Percentiles rank a stretch among this genome's conserved stretches.
Conservation (phyloP, 2,329 filamentous ascomycete genomes). For the Curvularia sp. region DNA sequence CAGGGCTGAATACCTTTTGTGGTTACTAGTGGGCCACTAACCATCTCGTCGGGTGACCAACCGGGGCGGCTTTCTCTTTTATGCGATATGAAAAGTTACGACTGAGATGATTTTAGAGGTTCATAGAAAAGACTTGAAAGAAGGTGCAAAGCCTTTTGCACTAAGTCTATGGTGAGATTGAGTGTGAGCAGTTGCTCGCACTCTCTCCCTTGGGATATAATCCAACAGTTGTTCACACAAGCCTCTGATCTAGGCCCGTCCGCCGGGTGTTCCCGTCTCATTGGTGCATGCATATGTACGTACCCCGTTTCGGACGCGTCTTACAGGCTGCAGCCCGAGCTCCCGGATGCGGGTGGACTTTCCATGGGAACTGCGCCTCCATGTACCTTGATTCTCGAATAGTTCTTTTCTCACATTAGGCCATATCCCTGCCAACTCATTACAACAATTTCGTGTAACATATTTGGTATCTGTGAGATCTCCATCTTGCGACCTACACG, state of each 20-base stretch:
- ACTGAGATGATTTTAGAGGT: constrained; percentile 5
- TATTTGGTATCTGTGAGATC: not conserved
- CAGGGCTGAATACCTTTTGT: not conserved
- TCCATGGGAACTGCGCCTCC: not conserved
- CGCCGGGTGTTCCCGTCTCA: constrained; percentile 12
- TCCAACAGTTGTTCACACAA: constrained; percentile 14
- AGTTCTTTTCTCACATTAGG: not conserved
- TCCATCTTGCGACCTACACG: not conserved
- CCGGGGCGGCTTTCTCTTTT: not conserved
- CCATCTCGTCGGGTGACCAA: not conserved
- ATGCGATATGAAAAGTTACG: constrained; percentile 12
- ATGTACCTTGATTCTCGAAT: not conserved
- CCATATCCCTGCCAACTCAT: not conserved
- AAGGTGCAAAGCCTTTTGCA: constrained; percentile 1
- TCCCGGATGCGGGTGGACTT: not conserved
- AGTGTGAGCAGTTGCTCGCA: constrained; percentile 8
- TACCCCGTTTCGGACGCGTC: not conserved
- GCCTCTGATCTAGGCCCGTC: constrained; percentile 9
- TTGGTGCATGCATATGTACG: constrained; percentile 10
- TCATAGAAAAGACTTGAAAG: constrained; percentile 6
- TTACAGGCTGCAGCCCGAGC: constrained; percentile 5
- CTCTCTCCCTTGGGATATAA: constrained; percentile 13
- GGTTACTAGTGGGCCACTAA: not conserved
- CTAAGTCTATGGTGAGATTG: constrained; percentile 11
- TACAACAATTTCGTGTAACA: not conserved